These are phyloP conservation scores for Blastomyces silverae DNA, from an alignment of 2,329 filamentous ascomycete species.

Conservation along the genomic window DNA sequence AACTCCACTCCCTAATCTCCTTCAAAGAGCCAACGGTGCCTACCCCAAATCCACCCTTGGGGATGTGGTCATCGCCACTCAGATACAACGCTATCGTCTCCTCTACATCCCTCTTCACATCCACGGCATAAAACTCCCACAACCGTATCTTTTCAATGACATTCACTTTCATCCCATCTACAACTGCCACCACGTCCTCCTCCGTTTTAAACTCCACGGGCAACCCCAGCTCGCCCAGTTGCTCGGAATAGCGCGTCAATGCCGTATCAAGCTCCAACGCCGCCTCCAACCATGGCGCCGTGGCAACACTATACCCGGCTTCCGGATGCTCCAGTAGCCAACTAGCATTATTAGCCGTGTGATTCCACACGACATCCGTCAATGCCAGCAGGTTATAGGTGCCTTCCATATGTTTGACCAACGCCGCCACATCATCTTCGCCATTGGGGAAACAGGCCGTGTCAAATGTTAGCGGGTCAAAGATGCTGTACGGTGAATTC, in stretches of 20 bases:
- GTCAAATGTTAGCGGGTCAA: slow-evolving; percentile 86
- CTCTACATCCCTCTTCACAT: slow-evolving; percentile 66
- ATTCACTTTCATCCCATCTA: slow-evolving; percentile 74
- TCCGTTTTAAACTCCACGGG: slow-evolving; percentile 64
- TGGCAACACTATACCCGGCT: slow-evolving; percentile 87
- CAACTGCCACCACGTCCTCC: slow-evolving; percentile 70
- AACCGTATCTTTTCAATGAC: slow-evolving; percentile 71
- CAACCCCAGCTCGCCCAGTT: slow-evolving; percentile 61
- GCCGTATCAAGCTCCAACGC: slow-evolving; percentile 70
- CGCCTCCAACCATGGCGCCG: slow-evolving; percentile 65
- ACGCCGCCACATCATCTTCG: slow-evolving; percentile 67
- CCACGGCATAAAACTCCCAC: slow-evolving; percentile 88
- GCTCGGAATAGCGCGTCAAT: slow-evolving; percentile 58
- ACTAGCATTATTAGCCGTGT: slow-evolving; percentile 89
- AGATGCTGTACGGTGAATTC: slow-evolving; percentile 96
- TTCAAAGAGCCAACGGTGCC: slow-evolving; percentile 47
- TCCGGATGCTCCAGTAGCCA: slow-evolving; percentile 95
- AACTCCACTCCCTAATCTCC: slow-evolving; percentile 48
- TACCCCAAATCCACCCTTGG: slow-evolving; percentile 47
- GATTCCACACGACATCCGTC: slow-evolving; percentile 96
- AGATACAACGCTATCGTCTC: slow-evolving; percentile 67
- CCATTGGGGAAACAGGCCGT: slow-evolving; percentile 72
- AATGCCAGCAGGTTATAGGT: slow-evolving; percentile 78
- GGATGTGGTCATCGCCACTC: slow-evolving; percentile 51
- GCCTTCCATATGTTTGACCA: slow-evolving; percentile 75